A percentile compares a stretch with the other conserved stretches of the same genome.
Evolutionary conservation across 352 stramenopile genomes (phyloP).

Genomic region (Phytopythium boreale): DNA sequence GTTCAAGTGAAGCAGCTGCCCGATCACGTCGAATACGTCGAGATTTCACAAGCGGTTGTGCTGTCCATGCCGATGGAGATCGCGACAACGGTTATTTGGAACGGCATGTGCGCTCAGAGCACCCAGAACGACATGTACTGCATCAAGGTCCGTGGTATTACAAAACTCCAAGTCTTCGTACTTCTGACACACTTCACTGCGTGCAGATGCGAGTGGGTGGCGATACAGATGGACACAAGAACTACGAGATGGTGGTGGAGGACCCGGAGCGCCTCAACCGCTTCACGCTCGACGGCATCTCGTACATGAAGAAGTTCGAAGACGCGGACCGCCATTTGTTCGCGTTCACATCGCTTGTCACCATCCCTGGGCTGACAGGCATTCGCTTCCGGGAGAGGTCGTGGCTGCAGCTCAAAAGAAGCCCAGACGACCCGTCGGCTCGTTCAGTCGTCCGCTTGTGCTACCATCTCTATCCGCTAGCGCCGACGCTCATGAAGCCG

Average conservation of each 20-base stretch:
- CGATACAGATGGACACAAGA: constrained; percentile 1
- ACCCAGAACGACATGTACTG: background rate
- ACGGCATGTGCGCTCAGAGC: background rate
- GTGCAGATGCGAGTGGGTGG: background rate
- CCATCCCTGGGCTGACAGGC: background rate
- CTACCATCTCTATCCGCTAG: constrained; percentile 27
- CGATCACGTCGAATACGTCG: background rate
- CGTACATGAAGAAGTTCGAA: constrained; percentile 7
- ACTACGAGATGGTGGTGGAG: background rate
- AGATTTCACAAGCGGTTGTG: background rate
- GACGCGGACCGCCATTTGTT: background rate
- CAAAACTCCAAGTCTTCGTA: too few species aligned
- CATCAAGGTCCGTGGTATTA: constrained; percentile 10
- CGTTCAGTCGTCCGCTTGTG: constrained; percentile 22
- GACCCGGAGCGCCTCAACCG: background rate
- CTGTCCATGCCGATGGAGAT: background rate
- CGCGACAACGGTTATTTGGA: background rate
- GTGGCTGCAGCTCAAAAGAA: constrained; percentile 31
- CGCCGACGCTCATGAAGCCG: constrained; percentile 4
- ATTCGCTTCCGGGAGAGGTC: constrained; percentile 21
- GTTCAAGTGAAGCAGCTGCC: background rate
- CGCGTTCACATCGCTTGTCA: constrained; percentile 1
- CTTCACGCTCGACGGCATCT: background rate
- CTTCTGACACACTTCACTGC: background rate
- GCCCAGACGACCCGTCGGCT: constrained; percentile 14